A percentile compares a stretch with the other conserved stretches of the same genome.
phyloP scores from a whole-genome alignment of 129 eudicot species.

The Arctium lappa region DNA sequence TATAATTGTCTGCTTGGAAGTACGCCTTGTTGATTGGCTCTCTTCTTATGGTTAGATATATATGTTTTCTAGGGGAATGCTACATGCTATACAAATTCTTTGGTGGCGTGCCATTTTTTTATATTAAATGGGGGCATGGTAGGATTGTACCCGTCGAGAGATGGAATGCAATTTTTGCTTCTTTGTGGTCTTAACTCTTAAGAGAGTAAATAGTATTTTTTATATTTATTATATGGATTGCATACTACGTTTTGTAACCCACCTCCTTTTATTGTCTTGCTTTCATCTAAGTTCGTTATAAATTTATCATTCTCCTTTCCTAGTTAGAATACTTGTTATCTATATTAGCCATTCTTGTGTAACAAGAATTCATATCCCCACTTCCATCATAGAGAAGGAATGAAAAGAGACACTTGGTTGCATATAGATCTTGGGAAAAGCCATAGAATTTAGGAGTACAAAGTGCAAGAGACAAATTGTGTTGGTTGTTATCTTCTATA shows the following conservation, averaged over 20 bases:
- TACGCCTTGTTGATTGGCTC: too few relatives aligned
- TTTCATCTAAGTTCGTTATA: not conserved
- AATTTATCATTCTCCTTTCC: not conserved
- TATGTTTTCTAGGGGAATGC: too few relatives aligned
- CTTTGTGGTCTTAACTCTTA: too few relatives aligned
- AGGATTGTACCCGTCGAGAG: too few relatives aligned
- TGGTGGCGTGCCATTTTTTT: too few relatives aligned
- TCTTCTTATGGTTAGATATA: too few relatives aligned
- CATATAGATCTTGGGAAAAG: not conserved
- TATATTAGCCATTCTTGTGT: not conserved
- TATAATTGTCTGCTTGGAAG: too few relatives aligned
- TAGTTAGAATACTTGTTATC: not conserved
- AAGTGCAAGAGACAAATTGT: not conserved
- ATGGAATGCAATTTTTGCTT: too few relatives aligned
- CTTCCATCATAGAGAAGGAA: not conserved
- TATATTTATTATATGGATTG: not conserved
- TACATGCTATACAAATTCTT: too few relatives aligned
- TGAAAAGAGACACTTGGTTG: not conserved
- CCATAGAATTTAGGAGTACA: not conserved
- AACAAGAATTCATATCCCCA: not conserved
- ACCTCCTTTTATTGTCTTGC: not conserved
- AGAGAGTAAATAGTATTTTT: too few relatives aligned
- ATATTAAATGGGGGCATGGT: too few relatives aligned
- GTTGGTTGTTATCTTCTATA: not conserved
- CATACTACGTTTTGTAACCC: not conserved